Evolutionary conservation across 225 moss, liverwort and hornwort species (phyloP).

Genomic region (Pleurozium schreberi): DNA sequence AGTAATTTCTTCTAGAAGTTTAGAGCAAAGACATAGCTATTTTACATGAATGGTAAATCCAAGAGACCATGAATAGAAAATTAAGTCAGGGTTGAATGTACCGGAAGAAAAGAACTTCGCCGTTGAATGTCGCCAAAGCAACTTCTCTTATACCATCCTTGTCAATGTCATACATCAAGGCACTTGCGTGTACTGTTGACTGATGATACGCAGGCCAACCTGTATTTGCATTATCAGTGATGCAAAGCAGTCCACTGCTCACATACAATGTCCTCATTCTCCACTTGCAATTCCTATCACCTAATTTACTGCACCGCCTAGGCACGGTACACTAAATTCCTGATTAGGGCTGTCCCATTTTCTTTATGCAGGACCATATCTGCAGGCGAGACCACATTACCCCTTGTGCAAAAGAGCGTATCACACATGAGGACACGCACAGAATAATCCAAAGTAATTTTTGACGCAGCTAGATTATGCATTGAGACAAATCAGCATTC

Average conservation of each 20-base stretch:
- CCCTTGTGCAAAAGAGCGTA: background rate
- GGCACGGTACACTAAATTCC: background rate
- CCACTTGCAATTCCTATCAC: background rate
- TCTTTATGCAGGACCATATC: background rate
- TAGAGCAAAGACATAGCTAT: background rate
- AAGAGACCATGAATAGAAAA: background rate
- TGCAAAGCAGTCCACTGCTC: background rate
- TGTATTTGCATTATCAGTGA: slow-evolving; percentile 3
- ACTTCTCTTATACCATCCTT: slow-evolving; percentile 90
- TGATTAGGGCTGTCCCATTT: background rate
- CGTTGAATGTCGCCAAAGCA: slow-evolving; percentile 89
- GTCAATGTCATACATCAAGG: slow-evolving; percentile 87
- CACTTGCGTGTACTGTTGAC: slow-evolving; percentile 92
- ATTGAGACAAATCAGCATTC: background rate
- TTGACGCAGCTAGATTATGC: background rate
- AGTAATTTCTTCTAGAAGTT: background rate
- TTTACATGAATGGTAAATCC: background rate
- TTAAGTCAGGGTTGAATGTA: background rate
- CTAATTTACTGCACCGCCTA: background rate
- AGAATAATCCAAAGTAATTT: background rate
- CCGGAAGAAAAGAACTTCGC: slow-evolving; percentile 89
- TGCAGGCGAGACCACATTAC: background rate
- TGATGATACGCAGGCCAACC: slow-evolving; percentile 96
- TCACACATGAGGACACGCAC: background rate
- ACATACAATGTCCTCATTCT: background rate